Evolutionary conservation across 352 stramenopile species (phyloP).

Genomic region (Pythium brassicae): DNA sequence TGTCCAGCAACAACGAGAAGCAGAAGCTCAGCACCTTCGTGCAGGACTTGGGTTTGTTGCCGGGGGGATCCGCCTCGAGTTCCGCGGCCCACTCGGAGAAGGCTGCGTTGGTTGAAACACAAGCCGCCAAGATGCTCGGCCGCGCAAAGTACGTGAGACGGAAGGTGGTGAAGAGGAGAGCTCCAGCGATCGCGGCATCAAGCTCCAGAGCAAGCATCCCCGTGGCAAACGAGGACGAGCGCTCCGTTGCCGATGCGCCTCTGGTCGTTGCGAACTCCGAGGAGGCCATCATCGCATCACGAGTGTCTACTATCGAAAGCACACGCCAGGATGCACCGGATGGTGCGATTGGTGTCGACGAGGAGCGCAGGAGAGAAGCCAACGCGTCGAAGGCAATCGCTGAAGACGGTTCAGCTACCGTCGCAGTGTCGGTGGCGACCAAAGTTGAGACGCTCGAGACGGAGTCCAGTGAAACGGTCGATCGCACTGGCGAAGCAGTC

Average conservation of each 20-base stretch:
- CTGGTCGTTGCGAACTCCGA: not conserved
- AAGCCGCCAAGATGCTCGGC: slow-evolving; percentile 11
- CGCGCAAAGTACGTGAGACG: slow-evolving; percentile 20
- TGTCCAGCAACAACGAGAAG: slow-evolving; percentile 69
- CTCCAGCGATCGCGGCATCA: not conserved
- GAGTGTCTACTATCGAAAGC: too few species aligned
- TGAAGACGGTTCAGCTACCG: too few species aligned
- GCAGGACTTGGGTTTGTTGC: slow-evolving; percentile 25
- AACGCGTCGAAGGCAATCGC: too few species aligned
- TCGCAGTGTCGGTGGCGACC: too few species aligned
- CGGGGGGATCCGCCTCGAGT: not conserved
- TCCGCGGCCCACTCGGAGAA: not conserved
- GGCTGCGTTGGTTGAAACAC: not conserved
- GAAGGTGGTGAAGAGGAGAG: slow-evolving; percentile 12
- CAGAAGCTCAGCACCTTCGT: slow-evolving; percentile 46
- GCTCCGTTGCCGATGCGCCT: not conserved
- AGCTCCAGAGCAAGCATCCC: not conserved
- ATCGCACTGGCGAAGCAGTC: not conserved
- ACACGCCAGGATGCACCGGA: too few species aligned
- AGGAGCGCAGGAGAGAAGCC: too few species aligned
- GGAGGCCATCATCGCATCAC: too few species aligned
- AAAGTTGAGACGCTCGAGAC: too few species aligned
- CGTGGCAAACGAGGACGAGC: not conserved
- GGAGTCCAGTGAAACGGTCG: too few species aligned
- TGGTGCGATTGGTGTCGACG: too few species aligned